These are phyloP conservation scores for rapeseed (Brassica napus) DNA, from an alignment of 345 rosid species.

Conservation along the genomic window DNA sequence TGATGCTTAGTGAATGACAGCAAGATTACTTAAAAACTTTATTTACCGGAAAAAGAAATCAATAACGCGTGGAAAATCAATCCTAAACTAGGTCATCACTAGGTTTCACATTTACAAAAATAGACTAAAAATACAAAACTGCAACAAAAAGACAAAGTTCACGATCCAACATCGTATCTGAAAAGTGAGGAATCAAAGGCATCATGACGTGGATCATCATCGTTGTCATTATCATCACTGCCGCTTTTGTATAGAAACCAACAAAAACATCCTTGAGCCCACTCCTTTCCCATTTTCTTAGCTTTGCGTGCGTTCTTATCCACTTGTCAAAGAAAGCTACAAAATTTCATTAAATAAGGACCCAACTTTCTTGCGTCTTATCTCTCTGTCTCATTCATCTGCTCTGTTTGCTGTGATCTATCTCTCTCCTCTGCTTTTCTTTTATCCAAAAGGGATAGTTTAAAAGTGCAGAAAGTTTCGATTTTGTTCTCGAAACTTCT, in stretches of 20 bases:
- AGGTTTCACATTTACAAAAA: conserved; percentile 1
- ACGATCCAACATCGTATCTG: conserved; percentile 20
- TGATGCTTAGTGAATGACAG: not conserved
- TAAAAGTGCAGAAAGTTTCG: conserved; percentile 15
- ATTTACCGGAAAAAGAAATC: not conserved
- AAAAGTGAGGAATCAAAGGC: conserved; percentile 13
- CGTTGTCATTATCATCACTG: conserved; percentile 26
- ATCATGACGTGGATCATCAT: conserved; percentile 21
- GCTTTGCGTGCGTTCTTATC: conserved; percentile 42
- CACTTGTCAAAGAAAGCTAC: conserved; percentile 23
- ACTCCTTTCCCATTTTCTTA: conserved; percentile 24
- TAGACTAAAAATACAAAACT: conserved; percentile 4
- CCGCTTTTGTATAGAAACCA: conserved; percentile 24
- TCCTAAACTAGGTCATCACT: conserved; percentile 8
- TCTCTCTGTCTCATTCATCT: conserved; percentile 30
- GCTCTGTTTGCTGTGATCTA: conserved; percentile 33
- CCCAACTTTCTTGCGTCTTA: not conserved
- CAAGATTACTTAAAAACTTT: not conserved
- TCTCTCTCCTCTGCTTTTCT: conserved; percentile 1
- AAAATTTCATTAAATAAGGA: conserved; percentile 12
- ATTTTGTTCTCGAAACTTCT: not conserved
- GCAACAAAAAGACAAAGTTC: not conserved
- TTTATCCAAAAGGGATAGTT: conserved; percentile 9
- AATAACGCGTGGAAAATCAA: not conserved
- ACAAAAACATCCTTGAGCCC: conserved; percentile 32